phyloP scores from a whole-genome alignment of 257 asterid species.

The Solanum gracilifrons region DNA sequence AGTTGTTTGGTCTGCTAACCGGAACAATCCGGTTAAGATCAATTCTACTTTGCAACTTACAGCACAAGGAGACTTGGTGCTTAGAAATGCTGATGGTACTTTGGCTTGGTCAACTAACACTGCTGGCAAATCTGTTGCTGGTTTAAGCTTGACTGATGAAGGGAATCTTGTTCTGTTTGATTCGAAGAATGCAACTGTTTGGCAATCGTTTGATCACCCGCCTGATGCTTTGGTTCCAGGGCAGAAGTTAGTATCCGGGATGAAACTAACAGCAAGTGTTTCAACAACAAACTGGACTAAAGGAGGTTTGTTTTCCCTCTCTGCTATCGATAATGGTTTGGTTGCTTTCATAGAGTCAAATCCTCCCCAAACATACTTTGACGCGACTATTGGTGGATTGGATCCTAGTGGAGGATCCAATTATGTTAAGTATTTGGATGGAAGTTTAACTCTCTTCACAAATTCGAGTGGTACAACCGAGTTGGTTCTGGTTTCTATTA shows the following conservation, averaged over 20 bases:
- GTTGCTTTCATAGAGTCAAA: constrained; percentile 3
- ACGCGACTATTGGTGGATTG: neutral
- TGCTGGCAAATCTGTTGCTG: constrained; percentile 1
- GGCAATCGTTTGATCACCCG: constrained; percentile 19
- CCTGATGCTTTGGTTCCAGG: constrained; percentile 15
- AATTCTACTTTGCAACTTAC: constrained; percentile 6
- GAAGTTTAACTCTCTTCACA: neutral
- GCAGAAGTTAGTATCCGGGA: constrained; percentile 4
- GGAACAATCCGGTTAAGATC: constrained; percentile 4
- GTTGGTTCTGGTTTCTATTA: neutral
- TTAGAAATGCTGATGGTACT: constrained; percentile 8
- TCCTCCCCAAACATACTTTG: constrained; percentile 7
- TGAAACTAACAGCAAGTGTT: constrained; percentile 7
- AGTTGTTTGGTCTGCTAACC: constrained; percentile 18
- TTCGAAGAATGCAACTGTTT: neutral
- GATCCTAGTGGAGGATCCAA: neutral
- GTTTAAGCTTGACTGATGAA: neutral
- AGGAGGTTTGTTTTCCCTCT: constrained; percentile 3
- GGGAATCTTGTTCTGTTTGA: constrained; percentile 15
- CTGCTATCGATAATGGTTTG: neutral
- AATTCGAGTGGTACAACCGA: neutral
- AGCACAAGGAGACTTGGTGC: constrained; percentile 4
- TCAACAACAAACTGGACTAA: constrained; percentile 1
- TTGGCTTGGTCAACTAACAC: constrained; percentile 12
- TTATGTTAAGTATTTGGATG: neutral